Evolutionary conservation across 2,329 filamentous ascomycete genomes (phyloP).

Genomic region (Metarhizium rileyi): DNA sequence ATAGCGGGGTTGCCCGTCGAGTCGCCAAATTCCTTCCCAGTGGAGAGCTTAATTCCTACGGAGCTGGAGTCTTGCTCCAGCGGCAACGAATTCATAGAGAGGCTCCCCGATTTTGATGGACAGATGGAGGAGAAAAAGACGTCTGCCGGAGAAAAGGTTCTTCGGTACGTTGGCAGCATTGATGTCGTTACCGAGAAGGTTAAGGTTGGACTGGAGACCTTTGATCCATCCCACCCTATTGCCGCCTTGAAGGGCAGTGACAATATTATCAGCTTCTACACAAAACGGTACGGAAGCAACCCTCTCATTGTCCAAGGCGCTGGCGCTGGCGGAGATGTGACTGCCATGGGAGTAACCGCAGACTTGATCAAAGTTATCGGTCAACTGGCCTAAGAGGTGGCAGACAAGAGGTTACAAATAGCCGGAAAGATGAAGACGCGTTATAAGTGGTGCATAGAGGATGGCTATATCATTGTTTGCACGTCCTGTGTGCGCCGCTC

Average conservation of each 20-base stretch:
- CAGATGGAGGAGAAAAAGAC: constrained; percentile 83
- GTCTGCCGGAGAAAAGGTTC: constrained; percentile 82
- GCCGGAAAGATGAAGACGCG: not conserved
- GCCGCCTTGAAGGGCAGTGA: constrained; percentile 93
- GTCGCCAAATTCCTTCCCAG: constrained; percentile 80
- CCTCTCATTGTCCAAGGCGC: constrained; percentile 92
- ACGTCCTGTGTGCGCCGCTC: constrained; percentile 1
- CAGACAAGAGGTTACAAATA: constrained; percentile 11
- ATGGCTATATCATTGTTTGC: constrained; percentile 3
- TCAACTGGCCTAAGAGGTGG: constrained; percentile 43
- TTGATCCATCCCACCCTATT: constrained; percentile 81
- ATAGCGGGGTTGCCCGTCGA: constrained; percentile 73
- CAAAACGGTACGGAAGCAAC: constrained; percentile 82
- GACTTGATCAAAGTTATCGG: constrained; percentile 85
- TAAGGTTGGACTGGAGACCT: constrained; percentile 87
- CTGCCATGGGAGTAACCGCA: constrained; percentile 93
- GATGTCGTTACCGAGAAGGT: constrained; percentile 73
- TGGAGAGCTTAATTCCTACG: constrained; percentile 85
- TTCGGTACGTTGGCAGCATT: constrained; percentile 89
- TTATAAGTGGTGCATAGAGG: not conserved
- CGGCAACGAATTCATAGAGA: constrained; percentile 77
- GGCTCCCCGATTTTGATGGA: constrained; percentile 72
- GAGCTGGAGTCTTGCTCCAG: constrained; percentile 69
- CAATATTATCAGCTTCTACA: constrained; percentile 99
- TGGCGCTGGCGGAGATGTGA: constrained; percentile 89